Evolutionary conservation across 2,329 filamentous ascomycete species (phyloP).

Genomic region (Chalaropsis ovoidea): DNA sequence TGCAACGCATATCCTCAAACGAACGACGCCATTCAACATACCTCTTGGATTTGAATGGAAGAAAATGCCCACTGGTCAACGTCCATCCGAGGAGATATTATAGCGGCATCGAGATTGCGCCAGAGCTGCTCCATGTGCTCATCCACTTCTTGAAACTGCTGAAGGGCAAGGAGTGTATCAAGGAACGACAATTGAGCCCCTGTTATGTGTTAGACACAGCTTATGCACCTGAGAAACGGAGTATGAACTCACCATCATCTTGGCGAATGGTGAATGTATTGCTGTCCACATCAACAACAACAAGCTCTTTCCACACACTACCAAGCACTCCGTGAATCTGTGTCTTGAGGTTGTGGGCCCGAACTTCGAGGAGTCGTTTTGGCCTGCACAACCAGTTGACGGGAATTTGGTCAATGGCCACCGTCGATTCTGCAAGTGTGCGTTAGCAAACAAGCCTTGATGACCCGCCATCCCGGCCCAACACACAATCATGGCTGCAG

Average conservation of each 20-base stretch:
- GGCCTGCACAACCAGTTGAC: conserved; percentile 52
- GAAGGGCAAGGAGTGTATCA: conserved; percentile 47
- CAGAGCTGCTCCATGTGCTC: conserved; percentile 51
- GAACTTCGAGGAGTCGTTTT: conserved; percentile 54
- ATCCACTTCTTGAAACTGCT: conserved; percentile 52
- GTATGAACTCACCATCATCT: conserved; percentile 19
- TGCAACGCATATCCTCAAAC: neutral
- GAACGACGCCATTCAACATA: conserved; percentile 29
- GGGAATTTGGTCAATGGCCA: conserved; percentile 49
- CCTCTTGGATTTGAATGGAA: conserved; percentile 36
- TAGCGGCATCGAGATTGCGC: conserved; percentile 50
- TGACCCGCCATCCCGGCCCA: neutral
- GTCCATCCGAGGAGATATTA: conserved; percentile 52
- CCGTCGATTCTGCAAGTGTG: conserved; percentile 41
- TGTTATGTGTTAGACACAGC: conserved; percentile 29
- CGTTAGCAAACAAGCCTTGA: neutral
- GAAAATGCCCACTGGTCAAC: conserved; percentile 32
- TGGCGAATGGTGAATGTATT: conserved; percentile 45
- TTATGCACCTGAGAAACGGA: neutral
- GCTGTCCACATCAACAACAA: conserved; percentile 50
- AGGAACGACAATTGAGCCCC: conserved; percentile 44
- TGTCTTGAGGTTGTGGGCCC: conserved; percentile 55
- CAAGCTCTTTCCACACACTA: conserved; percentile 58
- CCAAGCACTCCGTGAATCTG: conserved; percentile 57
- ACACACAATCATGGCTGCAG: neutral